Evolutionary conservation across 257 asterid species (phyloP).

Genomic region (Plantago major): DNA sequence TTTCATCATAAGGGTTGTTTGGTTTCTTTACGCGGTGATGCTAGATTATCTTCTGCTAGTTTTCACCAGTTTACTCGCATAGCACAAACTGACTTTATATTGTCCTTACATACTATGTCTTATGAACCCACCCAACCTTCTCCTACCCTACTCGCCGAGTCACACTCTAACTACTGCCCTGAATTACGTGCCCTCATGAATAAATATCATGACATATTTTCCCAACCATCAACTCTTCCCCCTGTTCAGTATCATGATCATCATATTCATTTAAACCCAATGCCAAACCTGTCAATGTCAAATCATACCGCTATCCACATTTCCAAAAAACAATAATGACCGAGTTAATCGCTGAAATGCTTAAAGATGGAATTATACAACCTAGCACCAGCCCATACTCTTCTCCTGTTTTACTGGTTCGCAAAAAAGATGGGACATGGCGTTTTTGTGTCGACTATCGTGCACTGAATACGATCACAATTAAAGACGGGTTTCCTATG

Average conservation of each 20-base stretch:
- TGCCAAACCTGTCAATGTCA: neutral
- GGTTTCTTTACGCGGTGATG: neutral
- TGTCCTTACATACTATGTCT: neutral
- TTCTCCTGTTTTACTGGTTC: neutral
- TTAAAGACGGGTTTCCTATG: neutral
- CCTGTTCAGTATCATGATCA: neutral
- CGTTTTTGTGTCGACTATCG: too few species aligned
- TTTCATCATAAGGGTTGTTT: neutral
- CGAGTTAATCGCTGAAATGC: neutral
- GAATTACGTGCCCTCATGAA: too few species aligned
- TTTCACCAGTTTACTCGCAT: neutral
- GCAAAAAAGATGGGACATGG: conserved; percentile 4
- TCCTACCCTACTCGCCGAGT: neutral
- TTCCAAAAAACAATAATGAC: neutral
- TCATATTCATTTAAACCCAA: neutral
- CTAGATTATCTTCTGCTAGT: neutral
- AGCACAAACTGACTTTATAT: neutral
- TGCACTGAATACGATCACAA: neutral
- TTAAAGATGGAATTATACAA: neutral
- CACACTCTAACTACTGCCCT: too few species aligned
- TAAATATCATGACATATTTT: neutral
- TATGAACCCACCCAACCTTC: neutral
- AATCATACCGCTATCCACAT: neutral
- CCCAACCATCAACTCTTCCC: neutral
- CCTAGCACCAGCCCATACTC: neutral